Base-by-base conservation (phyloP, 1,284 basidiomycete species). In the Malassezia restricta region DNA sequence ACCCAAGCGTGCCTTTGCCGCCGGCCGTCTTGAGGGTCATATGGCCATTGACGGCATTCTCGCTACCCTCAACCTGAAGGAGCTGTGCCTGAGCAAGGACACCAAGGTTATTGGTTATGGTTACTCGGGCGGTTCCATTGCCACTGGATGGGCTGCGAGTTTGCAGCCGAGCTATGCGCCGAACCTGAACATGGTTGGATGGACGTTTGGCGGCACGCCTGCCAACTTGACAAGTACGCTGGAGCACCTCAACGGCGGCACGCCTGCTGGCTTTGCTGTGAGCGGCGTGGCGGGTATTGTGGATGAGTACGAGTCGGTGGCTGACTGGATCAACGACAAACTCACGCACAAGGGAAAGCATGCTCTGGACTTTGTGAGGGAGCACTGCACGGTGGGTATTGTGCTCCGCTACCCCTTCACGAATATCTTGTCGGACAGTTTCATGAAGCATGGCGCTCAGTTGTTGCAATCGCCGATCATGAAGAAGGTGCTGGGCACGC, bases 111-210 rank as follows among this genome's bases (percentile, higher is more conserved):
- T 46, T 7, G 45, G 61, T 39, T 65, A 57, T 47, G 68, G 68
- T 9, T 71, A 69, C 45, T 67, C 64, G 3, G 66, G 68, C 8
- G 68, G 68, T 8, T 66, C 64, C 5, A 53, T 66, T 3, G 63
- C 64, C 6, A 58, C 56, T 0, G 66, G 64, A 2, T 70, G 68
- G 68, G 59, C 66, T 1, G 55, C 59, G 1, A 49, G 55, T 27
- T 14, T 63, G 27, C 54, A 61, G 33, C 45, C 57, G 2, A 38
- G 42, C 3, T 66, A 68, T 39, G 61, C 63, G 5, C 50, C 59
- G 1, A 64, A 67, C 7, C 24, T 69, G 17, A 47, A 51, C 9
- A 31, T 66, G 3, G 58, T 59, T 8, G 65, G 64, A 7, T 58
- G 57, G 2, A 52, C 59, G 15, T 54, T 62, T 43, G 66, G 66